Percentiles rank a stretch among this genome's conserved stretches.
These are phyloP conservation scores for Penicillium subrubescens DNA, from an alignment of 495 filamentous ascomycete genomes.

Conservation along the genomic window DNA sequence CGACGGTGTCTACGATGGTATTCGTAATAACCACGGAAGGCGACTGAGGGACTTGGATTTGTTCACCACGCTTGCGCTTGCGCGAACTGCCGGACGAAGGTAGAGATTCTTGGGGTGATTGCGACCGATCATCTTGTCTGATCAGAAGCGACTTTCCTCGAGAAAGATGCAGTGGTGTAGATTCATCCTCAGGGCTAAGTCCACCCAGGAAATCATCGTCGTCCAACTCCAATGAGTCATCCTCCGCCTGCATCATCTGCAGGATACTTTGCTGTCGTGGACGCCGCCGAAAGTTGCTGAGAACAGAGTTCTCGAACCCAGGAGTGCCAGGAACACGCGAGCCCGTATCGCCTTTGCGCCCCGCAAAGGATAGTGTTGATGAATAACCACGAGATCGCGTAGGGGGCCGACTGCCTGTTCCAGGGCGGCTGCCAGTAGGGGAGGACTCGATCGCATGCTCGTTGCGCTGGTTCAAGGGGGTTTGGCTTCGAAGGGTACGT, in stretches of 20 bases:
- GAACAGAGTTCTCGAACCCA: constrained; percentile 56
- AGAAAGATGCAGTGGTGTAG: constrained; percentile 59
- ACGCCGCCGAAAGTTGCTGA: constrained; percentile 64
- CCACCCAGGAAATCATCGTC: constrained; percentile 59
- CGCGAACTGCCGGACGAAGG: constrained; percentile 36
- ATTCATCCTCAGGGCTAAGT: constrained; percentile 66
- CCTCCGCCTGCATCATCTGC: constrained; percentile 59
- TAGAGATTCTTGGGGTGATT: constrained; percentile 25
- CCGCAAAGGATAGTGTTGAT: constrained; percentile 45
- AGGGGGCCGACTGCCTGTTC: constrained; percentile 47
- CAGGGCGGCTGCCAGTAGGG: constrained; percentile 42
- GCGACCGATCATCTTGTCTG: constrained; percentile 18
- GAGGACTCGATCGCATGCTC: constrained; percentile 48
- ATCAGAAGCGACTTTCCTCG: constrained; percentile 35
- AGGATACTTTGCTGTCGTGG: constrained; percentile 70
- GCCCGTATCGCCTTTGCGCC: constrained; percentile 43
- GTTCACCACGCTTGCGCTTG: constrained; percentile 39
- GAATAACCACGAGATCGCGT: constrained; percentile 52
- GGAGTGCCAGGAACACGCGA: constrained; percentile 52
- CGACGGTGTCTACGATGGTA: constrained; percentile 26
- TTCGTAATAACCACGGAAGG: constrained; percentile 22
- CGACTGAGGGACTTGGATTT: constrained; percentile 29
- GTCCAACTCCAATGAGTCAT: constrained; percentile 49
- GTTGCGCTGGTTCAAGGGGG: constrained; percentile 36
- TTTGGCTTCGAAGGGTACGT: constrained; percentile 35